phyloP scores from a whole-genome alignment of 225 moss, liverwort and hornwort genomes.

The Thuidium tamariscinum region DNA sequence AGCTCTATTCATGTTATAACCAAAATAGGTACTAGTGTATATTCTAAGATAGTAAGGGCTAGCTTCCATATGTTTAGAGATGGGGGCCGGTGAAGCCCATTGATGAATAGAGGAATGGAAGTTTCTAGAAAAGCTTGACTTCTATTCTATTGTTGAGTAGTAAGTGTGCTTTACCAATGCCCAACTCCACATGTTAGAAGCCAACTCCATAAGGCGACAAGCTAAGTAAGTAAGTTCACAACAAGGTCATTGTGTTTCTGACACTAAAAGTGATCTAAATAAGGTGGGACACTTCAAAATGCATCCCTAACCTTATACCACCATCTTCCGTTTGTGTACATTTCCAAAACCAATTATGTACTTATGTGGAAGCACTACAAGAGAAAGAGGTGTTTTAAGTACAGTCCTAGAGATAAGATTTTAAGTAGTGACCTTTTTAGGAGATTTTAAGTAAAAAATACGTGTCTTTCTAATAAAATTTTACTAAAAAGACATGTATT shows the following conservation, averaged over 20 bases:
- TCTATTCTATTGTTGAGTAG: fast-evolving
- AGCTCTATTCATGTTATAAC: fast-evolving
- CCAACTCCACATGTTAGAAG: fast-evolving
- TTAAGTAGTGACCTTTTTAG: too few species aligned
- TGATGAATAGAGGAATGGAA: fast-evolving
- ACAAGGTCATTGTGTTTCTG: background rate
- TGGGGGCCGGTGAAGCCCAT: fast-evolving
- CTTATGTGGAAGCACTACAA: too few species aligned
- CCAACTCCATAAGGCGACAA: background rate
- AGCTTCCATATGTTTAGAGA: background rate
- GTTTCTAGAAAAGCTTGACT: fast-evolving
- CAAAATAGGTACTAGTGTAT: too few species aligned
- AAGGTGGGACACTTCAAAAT: background rate
- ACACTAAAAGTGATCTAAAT: background rate
- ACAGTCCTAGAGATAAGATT: too few species aligned
- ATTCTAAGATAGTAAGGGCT: too few species aligned
- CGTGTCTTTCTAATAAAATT: too few species aligned
- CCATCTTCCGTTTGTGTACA: background rate
- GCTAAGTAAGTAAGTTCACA: background rate
- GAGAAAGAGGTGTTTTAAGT: too few species aligned
- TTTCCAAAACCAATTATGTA: background rate
- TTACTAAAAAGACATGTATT: too few species aligned
- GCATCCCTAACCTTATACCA: fast-evolving
- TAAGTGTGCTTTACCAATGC: fast-evolving
- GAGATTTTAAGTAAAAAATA: too few species aligned